A percentile compares a stretch with the other conserved stretches of the same genome.
Evolutionary conservation across 2,329 filamentous ascomycete genomes (phyloP).

Genomic region (Paramyrothecium sp.): DNA sequence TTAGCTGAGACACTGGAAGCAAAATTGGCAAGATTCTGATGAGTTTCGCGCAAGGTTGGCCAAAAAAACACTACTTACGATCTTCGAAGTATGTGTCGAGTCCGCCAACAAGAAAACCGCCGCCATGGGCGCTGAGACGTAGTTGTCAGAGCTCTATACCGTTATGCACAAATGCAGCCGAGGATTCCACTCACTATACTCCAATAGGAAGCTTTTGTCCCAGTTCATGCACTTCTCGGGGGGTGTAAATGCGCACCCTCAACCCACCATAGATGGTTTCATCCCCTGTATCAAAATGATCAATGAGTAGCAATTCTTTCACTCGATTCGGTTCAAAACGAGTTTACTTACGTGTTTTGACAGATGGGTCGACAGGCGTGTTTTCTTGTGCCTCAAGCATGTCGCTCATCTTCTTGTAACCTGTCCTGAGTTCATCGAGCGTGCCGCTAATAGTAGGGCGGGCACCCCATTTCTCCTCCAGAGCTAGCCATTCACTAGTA

Average conservation of each 20-base stretch:
- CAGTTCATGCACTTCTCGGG: background rate
- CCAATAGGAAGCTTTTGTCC: background rate
- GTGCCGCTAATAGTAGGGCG: background rate
- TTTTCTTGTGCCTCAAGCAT: background rate
- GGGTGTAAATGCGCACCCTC: background rate
- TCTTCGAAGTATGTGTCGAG: background rate
- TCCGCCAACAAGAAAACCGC: background rate
- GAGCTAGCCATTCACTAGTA: background rate
- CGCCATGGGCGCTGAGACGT: background rate
- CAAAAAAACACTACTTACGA: background rate
- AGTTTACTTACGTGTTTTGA: background rate
- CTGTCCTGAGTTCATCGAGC: background rate
- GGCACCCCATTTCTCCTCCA: background rate
- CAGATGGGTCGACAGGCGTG: background rate
- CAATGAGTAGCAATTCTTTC: background rate
- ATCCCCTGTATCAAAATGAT: background rate
- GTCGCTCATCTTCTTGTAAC: background rate
- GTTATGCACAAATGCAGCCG: no score
- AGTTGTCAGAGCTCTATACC: background rate
- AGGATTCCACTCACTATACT: background rate
- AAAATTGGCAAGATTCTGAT: no score
- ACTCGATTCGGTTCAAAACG: no score
- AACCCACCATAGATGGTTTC: background rate
- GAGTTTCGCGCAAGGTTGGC: background rate
- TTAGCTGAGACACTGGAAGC: background rate